Evolutionary conservation across 805 yeast genomes (phyloP), one percentile per base, ranked within the genome.

Genomic region (Cyberlindnera petersonii): DNA sequence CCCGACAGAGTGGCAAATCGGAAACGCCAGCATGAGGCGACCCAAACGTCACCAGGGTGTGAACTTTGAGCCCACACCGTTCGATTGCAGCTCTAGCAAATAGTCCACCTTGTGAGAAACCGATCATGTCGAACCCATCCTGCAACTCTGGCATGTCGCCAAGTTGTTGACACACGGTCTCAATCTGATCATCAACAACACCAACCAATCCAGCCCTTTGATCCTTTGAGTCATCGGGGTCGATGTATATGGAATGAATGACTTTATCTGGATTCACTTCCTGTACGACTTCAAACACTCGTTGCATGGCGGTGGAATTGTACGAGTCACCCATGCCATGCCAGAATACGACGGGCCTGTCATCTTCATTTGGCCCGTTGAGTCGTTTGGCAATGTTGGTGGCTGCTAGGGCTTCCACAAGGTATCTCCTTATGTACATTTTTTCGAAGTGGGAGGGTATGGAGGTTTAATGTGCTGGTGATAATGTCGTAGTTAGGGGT

Each of bases 21-120:
- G 69, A 64, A 5, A 85, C 71, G 2, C 93, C 94, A 60, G 79
- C 72, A 52, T 85, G 94, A 0, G 94, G 95, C 2, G 87, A 77
- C 0, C 95, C 95, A 60, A 81, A 82, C 0, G 94, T 82, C 11
- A 85, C 63, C 33, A 85, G 61, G 22, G 68, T 77, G 35, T 71
- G 58, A 3, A 82, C 65, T 16, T 60, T 54, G 54, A 69, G 24
- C 11, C 36, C 48, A 58, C 91, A 85, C 18, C 72, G 59, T 53
- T 86, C 82, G 21, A 76, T 65, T 21, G 81, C 70, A 5, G 80
- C 81, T 32, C 95, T 61, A n/a, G 82, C 61, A 44, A 85, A 78
- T n/a, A 85, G 59, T 0, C 95, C 95, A 28, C 95, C 95, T 55
- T 85, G 95, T 0, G 91, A 82, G 48, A 82, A 79, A 5, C 95